Conservation (phyloP, 495 filamentous ascomycete species). For the Aspergillus avenaceus region DNA sequence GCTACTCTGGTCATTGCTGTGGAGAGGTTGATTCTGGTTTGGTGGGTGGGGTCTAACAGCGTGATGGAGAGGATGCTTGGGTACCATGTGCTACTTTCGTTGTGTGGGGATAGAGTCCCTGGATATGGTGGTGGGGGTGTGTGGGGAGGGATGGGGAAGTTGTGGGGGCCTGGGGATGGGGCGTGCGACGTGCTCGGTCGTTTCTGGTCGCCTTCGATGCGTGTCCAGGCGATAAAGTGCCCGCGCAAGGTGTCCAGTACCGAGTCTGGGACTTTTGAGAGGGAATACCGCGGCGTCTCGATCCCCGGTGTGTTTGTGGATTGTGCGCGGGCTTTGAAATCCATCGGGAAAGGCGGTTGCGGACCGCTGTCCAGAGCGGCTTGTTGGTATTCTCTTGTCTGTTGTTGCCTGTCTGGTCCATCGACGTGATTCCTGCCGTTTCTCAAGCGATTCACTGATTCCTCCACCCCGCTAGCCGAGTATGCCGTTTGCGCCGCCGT, state of each 20-base stretch:
- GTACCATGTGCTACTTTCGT: slow-evolving; percentile 39
- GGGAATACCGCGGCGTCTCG: slow-evolving; percentile 14
- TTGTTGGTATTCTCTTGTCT: slow-evolving; percentile 14
- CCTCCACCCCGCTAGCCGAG: slow-evolving; percentile 30
- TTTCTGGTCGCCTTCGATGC: slow-evolving; percentile 20
- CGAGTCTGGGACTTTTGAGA: slow-evolving; percentile 40
- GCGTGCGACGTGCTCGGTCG: neutral
- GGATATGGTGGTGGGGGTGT: neutral
- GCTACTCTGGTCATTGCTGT: slow-evolving; percentile 38
- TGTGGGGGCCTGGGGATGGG: neutral
- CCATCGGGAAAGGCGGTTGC: slow-evolving; percentile 53
- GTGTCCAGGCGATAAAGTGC: slow-evolving; percentile 61
- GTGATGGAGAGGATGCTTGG: slow-evolving; percentile 48
- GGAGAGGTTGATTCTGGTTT: slow-evolving; percentile 32
- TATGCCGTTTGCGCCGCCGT: slow-evolving; percentile 40
- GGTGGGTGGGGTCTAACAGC: slow-evolving; percentile 32
- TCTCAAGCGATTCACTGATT: slow-evolving; percentile 27
- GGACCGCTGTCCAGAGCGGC: slow-evolving; percentile 45
- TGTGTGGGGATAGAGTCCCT: slow-evolving; percentile 4
- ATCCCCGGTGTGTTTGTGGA: slow-evolving; percentile 24
- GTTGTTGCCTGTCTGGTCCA: slow-evolving; percentile 12
- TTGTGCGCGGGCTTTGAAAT: slow-evolving; percentile 39
- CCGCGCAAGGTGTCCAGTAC: slow-evolving; percentile 49
- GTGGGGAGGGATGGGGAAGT: neutral
- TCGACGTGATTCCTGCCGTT: slow-evolving; percentile 11